Conservation (phyloP, 371 early-diverging fungal genomes). For the Mortierella sp. region DNA sequence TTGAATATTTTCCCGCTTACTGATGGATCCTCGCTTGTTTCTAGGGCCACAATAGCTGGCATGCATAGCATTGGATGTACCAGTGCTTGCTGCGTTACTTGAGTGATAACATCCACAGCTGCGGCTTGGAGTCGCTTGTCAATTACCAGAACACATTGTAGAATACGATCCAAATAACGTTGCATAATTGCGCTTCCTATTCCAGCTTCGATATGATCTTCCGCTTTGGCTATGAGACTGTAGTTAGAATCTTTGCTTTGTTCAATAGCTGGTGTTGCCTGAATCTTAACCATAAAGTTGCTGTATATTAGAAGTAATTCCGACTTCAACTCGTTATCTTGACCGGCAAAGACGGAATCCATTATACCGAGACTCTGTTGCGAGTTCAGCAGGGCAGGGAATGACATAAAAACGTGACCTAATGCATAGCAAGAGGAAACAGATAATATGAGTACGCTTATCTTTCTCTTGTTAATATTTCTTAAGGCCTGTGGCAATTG, state of each 20-base stretch:
- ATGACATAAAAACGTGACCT: constrained; percentile 79
- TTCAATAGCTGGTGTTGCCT: constrained; percentile 57
- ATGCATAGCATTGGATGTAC: constrained; percentile 91
- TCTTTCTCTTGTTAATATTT: not conserved
- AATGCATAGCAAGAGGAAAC: constrained; percentile 17
- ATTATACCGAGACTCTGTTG: constrained; percentile 70
- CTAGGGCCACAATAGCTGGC: constrained; percentile 88
- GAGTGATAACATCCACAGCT: constrained; percentile 83
- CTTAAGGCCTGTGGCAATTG: not conserved
- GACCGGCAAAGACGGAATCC: constrained; percentile 72
- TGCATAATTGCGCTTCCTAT: constrained; percentile 90
- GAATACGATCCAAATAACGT: constrained; percentile 77
- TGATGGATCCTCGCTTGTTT: constrained; percentile 72
- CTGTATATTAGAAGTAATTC: constrained; percentile 78
- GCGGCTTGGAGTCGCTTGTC: constrained; percentile 64
- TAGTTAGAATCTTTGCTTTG: not conserved
- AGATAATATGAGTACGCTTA: not conserved
- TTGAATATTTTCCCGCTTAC: constrained; percentile 78
- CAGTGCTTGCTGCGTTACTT: constrained; percentile 86
- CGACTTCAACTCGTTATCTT: constrained; percentile 63
- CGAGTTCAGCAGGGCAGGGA: constrained; percentile 79
- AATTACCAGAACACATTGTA: constrained; percentile 73
- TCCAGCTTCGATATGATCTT: constrained; percentile 39
- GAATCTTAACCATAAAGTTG: constrained; percentile 79
- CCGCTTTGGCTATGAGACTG: constrained; percentile 33